Evolutionary conservation across 441 rosid genomes (phyloP), one percentile per base, ranked within the genome.

Genomic region (Populus hybrid): DNA sequence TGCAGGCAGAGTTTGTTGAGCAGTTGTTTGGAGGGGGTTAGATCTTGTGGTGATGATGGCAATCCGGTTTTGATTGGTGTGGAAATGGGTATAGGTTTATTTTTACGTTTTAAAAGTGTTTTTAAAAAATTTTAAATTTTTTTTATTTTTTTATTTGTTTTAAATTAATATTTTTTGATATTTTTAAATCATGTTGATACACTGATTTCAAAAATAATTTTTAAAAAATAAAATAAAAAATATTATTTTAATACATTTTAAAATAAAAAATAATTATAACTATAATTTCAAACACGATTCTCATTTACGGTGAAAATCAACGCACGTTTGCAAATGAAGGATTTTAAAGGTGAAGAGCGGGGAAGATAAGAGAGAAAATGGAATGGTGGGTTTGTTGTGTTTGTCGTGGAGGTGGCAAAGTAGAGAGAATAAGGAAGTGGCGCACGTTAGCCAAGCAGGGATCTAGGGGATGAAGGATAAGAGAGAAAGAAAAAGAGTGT

Each of bases 21-120:
- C 42, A 12, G 80, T 66, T 34, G 79, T 61, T 9, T 78, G 75
- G 14, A 74, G 74, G n/a, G 78, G 24, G 72, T 75, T 2, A 85
- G 83, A 36, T 83, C 87, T 2, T 61, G 85, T 2, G 63, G 4
- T 14, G 68, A 77, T 18, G 86, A 36, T 18, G 93, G 83, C 61
- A 90, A 87, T 73, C 69, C 81, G 28, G 75, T 24, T 12, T 10
- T 38, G 21, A 18, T 6, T 11, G 79, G 40, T 2, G 71, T 14
- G 54, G 77, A 71, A 67, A 78, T 84, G 71, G 70, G 30, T 76
- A 72, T 26, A 2, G 30, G 0, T 28, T 28, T 28, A 0, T 28
- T 28, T 28, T 28, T 28, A 2, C 0, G 0, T 2, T 2, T 28
- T 0, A 2, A 0, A 28, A 2, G 3, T 28, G 3, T 28, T 28